A percentile compares a stretch with the other conserved stretches of the same genome.
These are phyloP conservation scores for Fusarium clavum DNA, from an alignment of 2,329 filamentous ascomycete species.

Conservation along the genomic window DNA sequence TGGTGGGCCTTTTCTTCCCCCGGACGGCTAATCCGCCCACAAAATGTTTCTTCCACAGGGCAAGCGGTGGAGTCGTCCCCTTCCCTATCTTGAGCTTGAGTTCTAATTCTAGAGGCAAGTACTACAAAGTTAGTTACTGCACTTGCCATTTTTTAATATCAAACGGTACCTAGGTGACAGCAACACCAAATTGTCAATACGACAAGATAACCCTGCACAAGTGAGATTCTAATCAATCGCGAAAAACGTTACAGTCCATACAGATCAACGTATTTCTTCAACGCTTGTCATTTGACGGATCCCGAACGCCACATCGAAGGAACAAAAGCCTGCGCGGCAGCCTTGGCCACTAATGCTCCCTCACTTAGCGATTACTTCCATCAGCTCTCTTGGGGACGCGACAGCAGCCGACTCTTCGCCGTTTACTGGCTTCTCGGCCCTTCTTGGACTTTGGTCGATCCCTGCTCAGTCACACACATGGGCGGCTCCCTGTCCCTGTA, in stretches of 20 bases:
- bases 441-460: constrained; percentile 33
- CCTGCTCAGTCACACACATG: constrained; percentile 32
- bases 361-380: constrained; percentile 8
- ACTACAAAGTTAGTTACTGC: not conserved
- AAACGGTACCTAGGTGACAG: not conserved
- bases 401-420: constrained; percentile 27
- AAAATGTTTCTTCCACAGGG: constrained; percentile 36
- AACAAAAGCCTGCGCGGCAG: constrained; percentile 23
- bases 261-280: constrained; percentile 15
- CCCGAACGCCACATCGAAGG: constrained; percentile 10
- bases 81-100: not conserved
- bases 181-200: constrained; percentile 1
- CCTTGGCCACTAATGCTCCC: constrained; percentile 30
- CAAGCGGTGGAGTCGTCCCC: constrained; percentile 10
- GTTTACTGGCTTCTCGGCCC: constrained; percentile 47
- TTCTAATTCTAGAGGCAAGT: not conserved
- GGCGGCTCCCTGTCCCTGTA: constrained; percentile 10
- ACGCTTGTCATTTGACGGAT: constrained; percentile 25
- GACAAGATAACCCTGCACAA: not conserved
- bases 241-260: constrained; percentile 16
- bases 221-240: constrained; percentile 3
- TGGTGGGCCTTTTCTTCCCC: constrained; percentile 24
- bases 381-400: constrained; percentile 23
- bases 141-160: not conserved
- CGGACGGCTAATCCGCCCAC: constrained; percentile 22